These are phyloP conservation scores for Aspergillus pseudoviridinutans DNA, from an alignment of 2,329 filamentous ascomycete genomes.

Conservation along the genomic window DNA sequence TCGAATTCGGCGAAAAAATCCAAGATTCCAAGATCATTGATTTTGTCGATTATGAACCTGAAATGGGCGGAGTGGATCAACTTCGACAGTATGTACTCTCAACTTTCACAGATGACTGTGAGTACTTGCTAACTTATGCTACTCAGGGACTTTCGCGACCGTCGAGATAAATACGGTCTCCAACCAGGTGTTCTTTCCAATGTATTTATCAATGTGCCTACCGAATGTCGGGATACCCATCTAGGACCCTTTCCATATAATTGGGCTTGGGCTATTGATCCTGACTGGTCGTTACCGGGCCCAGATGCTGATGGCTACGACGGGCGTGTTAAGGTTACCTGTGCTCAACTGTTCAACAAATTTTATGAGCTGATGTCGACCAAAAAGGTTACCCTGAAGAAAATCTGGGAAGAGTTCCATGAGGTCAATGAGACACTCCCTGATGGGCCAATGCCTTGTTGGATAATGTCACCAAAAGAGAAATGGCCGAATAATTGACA, in stretches of 20 bases:
- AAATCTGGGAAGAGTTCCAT: slow-evolving; percentile 12
- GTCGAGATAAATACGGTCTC: slow-evolving; percentile 2
- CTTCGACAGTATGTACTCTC: background rate
- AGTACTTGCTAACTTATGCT: no score
- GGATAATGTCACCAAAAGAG: background rate
- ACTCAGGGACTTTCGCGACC: slow-evolving; percentile 2
- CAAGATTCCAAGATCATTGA: background rate
- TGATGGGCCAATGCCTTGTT: background rate
- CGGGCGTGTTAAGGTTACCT: slow-evolving; percentile 8
- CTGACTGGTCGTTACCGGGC: slow-evolving; percentile 6
- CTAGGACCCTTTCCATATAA: background rate
- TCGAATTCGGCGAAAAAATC: background rate
- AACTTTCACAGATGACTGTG: no score
- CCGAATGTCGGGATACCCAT: background rate
- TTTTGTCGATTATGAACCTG: background rate
- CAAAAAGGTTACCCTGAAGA: slow-evolving; percentile 4
- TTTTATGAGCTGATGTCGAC: slow-evolving; percentile 14
- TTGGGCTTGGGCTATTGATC: slow-evolving; percentile 9
- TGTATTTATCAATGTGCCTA: slow-evolving; percentile 6
- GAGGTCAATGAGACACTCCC: background rate
- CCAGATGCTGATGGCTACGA: slow-evolving; percentile 13
- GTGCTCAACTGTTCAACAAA: slow-evolving; percentile 1
- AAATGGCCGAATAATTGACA: no score
- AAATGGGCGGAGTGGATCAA: background rate
- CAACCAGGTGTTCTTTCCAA: slow-evolving; percentile 5